phyloP scores from a whole-genome alignment of 225 moss, liverwort and hornwort species.

The Physcomitrellopsis africana region DNA sequence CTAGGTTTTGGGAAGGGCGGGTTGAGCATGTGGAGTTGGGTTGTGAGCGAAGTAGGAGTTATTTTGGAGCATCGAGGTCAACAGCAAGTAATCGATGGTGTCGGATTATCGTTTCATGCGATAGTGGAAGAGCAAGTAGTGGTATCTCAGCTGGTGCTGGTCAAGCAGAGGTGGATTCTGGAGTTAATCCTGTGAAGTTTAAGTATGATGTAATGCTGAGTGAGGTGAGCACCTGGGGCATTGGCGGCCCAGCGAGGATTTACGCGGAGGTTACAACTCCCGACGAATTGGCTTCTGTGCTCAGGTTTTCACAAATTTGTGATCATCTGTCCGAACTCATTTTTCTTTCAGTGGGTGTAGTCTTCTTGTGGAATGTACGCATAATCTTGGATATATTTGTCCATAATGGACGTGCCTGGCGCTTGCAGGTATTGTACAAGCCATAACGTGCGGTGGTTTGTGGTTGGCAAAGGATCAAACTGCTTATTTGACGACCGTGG shows the following conservation, averaged over 20 bases:
- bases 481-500: slow-evolving; percentile 71
- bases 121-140: not conserved
- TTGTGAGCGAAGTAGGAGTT: not conserved
- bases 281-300: slow-evolving; percentile 48
- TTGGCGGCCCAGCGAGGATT: slow-evolving; percentile 67
- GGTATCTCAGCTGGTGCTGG: not conserved
- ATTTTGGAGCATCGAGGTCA: not conserved
- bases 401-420: not conserved
- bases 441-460: slow-evolving; percentile 44
- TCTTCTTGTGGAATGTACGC: too few species aligned
- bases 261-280: slow-evolving; percentile 66
- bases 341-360: too few species aligned
- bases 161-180: not conserved
- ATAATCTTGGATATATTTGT: not conserved
- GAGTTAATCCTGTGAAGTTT: slow-evolving; percentile 6
- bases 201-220: slow-evolving; percentile 55
- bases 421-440: slow-evolving; percentile 49
- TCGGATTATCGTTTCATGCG: not conserved
- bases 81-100: not conserved
- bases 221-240: slow-evolving; percentile 67
- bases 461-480: slow-evolving; percentile 74
- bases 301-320: slow-evolving; percentile 42
- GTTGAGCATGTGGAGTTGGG: not conserved
- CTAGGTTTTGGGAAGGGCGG: slow-evolving; percentile 18
- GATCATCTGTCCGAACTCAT: too few species aligned